Base-by-base conservation (phyloP, 2,329 filamentous ascomycete species). In the Clarireedia sp. region DNA sequence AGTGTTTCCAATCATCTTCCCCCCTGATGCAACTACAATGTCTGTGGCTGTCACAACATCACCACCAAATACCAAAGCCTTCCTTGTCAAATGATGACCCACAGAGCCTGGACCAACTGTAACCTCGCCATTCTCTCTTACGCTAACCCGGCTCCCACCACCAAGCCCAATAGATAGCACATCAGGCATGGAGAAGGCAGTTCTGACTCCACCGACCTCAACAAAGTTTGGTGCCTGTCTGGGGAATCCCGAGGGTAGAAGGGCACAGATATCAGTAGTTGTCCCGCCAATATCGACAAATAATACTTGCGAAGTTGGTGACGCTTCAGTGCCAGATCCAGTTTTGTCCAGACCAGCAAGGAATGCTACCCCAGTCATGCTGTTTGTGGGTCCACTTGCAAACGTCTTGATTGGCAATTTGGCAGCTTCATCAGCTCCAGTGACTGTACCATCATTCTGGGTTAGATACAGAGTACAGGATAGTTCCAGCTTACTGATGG, bases 311-410 rank as follows among this genome's bases (percentile, higher is more conserved):
- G 29, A 33, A 9, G 3, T 33, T 12, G 4, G 10, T 33, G 29
- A 33, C 29, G 29, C 29, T 14, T 79, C 2, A 81, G 73, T 0
- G 82, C 78, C 46, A 81, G 63, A n/a, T 48, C 49, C 64, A 26
- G 69, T 68, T 19, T 64, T 60, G n/a, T 69, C 58, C 3, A 65
- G 65, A 40, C 73, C 70, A 0, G 73, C 71, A 0, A 86, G 67
- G 53, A 83, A 86, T 0, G 81, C 82, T 2, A 81, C 80, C 0
- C 81, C 80, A 45, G 77, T 74, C 74, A 83, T 80, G 51, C 77
- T 81, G 64, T 85, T 85, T 0, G 81, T 83, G 2, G 81, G 79
- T 0, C 81, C 81, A 44, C 75, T 79, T 0, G 78, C 80, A 60
- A 85, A 84, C 0, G 78, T 83, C 36, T 77, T 70, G 55, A 84